Conservation (phyloP, 2,329 filamentous ascomycete species). For the Phyllosticta paracitricarpa region DNA sequence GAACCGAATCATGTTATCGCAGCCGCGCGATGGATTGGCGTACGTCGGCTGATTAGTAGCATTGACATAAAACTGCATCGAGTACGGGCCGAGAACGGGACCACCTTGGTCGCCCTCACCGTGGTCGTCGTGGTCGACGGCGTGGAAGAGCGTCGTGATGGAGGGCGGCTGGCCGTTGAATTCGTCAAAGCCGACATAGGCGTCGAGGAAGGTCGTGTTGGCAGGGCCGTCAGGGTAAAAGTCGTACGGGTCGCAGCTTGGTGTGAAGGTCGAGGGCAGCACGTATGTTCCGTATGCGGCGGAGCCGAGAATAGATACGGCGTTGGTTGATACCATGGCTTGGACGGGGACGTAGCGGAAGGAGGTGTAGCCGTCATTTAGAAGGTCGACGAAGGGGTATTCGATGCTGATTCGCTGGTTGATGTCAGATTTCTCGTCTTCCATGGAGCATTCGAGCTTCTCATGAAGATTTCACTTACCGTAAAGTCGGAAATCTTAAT, state of each 20-base stretch:
- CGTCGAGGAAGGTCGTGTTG: constrained; percentile 15
- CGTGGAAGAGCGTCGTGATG: constrained; percentile 16
- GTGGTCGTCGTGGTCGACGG: constrained; percentile 11
- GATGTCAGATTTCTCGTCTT: constrained; percentile 4
- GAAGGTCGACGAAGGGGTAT: constrained; percentile 47
- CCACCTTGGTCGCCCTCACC: not conserved
- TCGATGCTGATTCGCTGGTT: constrained; percentile 41
- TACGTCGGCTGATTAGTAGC: constrained; percentile 47
- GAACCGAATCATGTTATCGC: constrained; percentile 36
- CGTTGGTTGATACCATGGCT: constrained; percentile 36
- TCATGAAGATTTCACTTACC: constrained; percentile 25
- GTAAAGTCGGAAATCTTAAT: constrained; percentile 39
- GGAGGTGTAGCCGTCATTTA: constrained; percentile 40
- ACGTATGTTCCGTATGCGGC: constrained; percentile 38
- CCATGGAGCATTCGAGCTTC: too few relatives aligned
- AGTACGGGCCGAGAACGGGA: constrained; percentile 20
- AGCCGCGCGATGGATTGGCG: constrained; percentile 26
- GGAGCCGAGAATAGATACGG: constrained; percentile 36
- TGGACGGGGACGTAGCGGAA: constrained; percentile 43
- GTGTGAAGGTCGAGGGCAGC: constrained; percentile 35
- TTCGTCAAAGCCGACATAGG: constrained; percentile 13
- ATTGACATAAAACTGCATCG: constrained; percentile 38
- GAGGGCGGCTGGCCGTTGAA: constrained; percentile 7
- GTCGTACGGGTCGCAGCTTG: constrained; percentile 41
- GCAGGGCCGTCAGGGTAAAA: not conserved